Base-by-base conservation (phyloP, 2,329 filamentous ascomycete genomes). In the Ascochyta fabae region DNA sequence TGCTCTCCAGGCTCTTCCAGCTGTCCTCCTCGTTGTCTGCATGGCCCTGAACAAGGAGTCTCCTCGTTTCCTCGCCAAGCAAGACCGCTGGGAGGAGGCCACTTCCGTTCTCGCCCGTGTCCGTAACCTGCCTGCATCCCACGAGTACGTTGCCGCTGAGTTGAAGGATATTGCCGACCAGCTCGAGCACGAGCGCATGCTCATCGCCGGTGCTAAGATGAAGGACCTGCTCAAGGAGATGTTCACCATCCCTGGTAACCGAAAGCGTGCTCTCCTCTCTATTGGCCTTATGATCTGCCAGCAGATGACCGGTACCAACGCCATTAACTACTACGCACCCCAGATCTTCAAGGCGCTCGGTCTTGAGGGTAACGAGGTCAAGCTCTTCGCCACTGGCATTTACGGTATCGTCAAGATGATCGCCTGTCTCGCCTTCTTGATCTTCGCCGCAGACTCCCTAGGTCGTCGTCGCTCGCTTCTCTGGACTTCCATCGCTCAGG, bases 391-490 rank as follows among this genome's bases (percentile, higher is more conserved):
- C 4, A 91, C 88, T 0, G 88, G 89, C 36, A 83, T 91, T 61
- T 91, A 91, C 69, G 88, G 88, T 5, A 82, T 91, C 49, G 84
- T 90, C 52, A 91, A 91, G 73, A 86, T 88, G 75, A 75, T 80
- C 9, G 83, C 85, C 35, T 89, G 86, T 67, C 80, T 82, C 5
- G 68, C 80, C 48, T 91, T 91, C 78, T 79, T 91, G 24, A 69
- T 88, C 61, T 87, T 90, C 63, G 83, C 84, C 13, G 87, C 86
- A 56, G 89, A 91, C 70, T 87, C 86, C 2, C 83, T 91, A 1
- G 89, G 89, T 22, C 83, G 89, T 53, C 78, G 87, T 58, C 80
- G 83, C 64, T 84, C 80, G 1, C 77, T 90, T 19, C 77, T 89
- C 15, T 88, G 85, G 84, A 89, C 86, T 1, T 86, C 83, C 8